Evolutionary conservation across 2,329 filamentous ascomycete genomes (phyloP).

Genomic region (Zymoseptoria passerinii): DNA sequence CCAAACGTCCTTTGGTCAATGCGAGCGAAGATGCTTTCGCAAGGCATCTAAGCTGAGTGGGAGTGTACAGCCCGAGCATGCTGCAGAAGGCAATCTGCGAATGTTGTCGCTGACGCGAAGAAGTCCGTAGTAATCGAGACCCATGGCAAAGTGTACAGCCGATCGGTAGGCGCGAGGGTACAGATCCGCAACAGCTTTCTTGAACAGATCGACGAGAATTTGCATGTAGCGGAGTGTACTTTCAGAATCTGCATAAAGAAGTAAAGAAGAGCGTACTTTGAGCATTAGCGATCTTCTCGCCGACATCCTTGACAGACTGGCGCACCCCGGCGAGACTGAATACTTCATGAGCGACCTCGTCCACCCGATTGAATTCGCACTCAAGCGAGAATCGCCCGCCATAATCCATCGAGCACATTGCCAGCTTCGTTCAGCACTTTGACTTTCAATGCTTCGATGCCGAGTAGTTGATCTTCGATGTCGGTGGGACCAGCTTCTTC

Average conservation of each 20-base stretch:
- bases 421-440: slow-evolving; percentile 44
- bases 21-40: too few relatives aligned
- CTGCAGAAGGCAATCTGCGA: too few relatives aligned
- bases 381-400: slow-evolving; percentile 57
- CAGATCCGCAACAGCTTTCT: slow-evolving; percentile 87
- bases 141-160: slow-evolving; percentile 89
- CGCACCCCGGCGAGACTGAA: slow-evolving; percentile 63
- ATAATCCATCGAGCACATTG: slow-evolving; percentile 52
- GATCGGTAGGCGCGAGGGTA: slow-evolving; percentile 88
- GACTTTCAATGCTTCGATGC: slow-evolving; percentile 45
- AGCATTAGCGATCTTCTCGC: slow-evolving; percentile 68
- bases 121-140: slow-evolving; percentile 79
- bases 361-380: slow-evolving; percentile 51
- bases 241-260: too few relatives aligned
- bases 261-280: slow-evolving; percentile 93
- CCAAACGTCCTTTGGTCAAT: too few relatives aligned
- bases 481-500: slow-evolving; percentile 24
- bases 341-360: slow-evolving; percentile 54
- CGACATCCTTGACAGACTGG: slow-evolving; percentile 76
- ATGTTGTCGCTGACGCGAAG: slow-evolving; percentile 81
- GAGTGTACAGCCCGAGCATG: too few relatives aligned
- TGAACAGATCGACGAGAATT: slow-evolving; percentile 83
- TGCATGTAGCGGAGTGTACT: too few relatives aligned
- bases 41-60: too few relatives aligned
- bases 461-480: slow-evolving; percentile 43